phyloP scores from a whole-genome alignment of 352 stramenopile species.

The Pythium plurisporium region DNA sequence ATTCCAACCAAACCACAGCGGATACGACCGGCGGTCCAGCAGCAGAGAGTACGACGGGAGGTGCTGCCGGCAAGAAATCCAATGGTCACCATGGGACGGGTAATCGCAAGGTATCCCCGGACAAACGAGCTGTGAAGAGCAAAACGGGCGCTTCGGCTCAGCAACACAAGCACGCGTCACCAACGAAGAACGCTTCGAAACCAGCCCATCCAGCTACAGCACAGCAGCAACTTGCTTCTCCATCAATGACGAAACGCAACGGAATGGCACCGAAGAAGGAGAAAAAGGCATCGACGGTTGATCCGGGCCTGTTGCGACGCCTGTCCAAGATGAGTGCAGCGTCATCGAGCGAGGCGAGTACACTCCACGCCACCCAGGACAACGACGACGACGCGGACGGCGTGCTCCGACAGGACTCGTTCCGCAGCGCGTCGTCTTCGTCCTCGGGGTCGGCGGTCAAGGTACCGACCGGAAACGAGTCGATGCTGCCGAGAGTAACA shows the following conservation, averaged over 20 bases:
- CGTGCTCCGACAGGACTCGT: constrained; percentile 5
- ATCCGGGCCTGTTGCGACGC: neutral
- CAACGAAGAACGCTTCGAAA: neutral
- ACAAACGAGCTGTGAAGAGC: neutral
- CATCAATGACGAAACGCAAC: neutral
- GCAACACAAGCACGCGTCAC: neutral
- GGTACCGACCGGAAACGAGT: neutral
- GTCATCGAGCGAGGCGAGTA: constrained; percentile 8
- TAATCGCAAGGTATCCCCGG: neutral
- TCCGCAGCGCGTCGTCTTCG: constrained; percentile 9
- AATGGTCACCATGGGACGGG: neutral
- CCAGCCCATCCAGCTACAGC: neutral
- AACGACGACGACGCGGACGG: neutral
- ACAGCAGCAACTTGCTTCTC: neutral
- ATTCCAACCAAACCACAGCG: neutral
- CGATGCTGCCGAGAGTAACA: neutral
- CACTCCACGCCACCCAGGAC: neutral
- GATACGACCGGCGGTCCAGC: neutral
- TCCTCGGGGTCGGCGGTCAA: neutral
- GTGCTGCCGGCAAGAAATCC: neutral
- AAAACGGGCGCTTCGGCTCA: neutral
- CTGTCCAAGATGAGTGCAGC: constrained; percentile 13
- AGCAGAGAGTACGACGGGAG: neutral
- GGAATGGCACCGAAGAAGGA: constrained; percentile 2
- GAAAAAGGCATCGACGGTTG: neutral